phyloP scores from a whole-genome alignment of 23 red algal genomes.

The Gracilaria caudata region DNA sequence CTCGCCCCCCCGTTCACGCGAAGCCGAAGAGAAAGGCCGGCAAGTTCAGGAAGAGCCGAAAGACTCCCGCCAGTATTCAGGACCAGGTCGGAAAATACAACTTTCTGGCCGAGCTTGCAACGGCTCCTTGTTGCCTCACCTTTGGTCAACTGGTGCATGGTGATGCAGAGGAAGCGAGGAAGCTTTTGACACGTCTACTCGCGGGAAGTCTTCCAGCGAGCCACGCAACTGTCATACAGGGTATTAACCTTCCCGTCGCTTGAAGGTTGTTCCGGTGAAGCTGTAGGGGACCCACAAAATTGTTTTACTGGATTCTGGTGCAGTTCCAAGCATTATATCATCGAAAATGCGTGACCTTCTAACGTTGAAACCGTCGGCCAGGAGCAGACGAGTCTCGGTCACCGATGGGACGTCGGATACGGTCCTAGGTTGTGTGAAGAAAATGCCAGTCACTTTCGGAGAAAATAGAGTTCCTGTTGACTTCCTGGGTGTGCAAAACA shows the following conservation, averaged over 20 bases:
- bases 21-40: neutral
- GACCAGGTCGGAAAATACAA: slow-evolving; percentile 3
- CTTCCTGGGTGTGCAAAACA: slow-evolving; percentile 8
- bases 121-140: neutral
- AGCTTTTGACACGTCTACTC: neutral
- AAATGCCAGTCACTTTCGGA: slow-evolving; percentile 4
- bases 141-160: slow-evolving; percentile 25
- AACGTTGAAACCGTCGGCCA: neutral
- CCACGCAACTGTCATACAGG: neutral
- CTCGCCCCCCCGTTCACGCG: neutral
- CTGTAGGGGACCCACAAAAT: neutral
- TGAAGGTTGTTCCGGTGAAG: neutral
- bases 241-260: neutral
- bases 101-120: slow-evolving; percentile 1
- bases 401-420: neutral
- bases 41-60: neutral
- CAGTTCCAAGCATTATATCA: slow-evolving; percentile 4
- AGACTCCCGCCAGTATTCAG: neutral
- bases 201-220: neutral
- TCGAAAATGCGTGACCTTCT: neutral
- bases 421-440: neutral
- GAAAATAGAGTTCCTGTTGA: neutral
- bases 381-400: neutral
- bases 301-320: slow-evolving; percentile 25
- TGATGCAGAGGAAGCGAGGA: slow-evolving; percentile 11